Conservation (phyloP, 2,329 filamentous ascomycete species). For the Davidsoniella neocaledoniae region DNA sequence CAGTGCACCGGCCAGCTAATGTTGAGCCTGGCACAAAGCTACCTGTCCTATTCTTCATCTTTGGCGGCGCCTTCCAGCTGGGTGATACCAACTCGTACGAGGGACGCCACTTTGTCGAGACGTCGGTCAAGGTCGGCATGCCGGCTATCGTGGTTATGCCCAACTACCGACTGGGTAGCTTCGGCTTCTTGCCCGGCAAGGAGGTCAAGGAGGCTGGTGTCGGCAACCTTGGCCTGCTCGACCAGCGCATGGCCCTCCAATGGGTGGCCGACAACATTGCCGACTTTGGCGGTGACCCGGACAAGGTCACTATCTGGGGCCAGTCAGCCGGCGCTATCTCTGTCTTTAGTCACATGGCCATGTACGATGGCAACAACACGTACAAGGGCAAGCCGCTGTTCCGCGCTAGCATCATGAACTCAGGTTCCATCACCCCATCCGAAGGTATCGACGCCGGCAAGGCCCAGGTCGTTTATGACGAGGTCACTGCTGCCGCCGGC, state of each 20-base stretch:
- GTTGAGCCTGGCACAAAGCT: slow-evolving; percentile 26
- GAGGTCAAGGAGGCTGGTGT: slow-evolving; percentile 38
- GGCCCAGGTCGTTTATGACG: slow-evolving; percentile 37
- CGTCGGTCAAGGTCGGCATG: slow-evolving; percentile 27
- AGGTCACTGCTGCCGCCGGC: slow-evolving; percentile 32
- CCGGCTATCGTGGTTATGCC: slow-evolving; percentile 46
- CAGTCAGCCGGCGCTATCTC: slow-evolving; percentile 43
- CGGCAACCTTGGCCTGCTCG: slow-evolving; percentile 41
- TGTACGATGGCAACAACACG: slow-evolving; percentile 43
- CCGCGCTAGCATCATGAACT: slow-evolving; percentile 48
- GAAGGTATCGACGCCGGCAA: slow-evolving; percentile 37
- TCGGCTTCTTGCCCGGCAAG: slow-evolving; percentile 42
- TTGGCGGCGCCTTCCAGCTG: slow-evolving; percentile 32
- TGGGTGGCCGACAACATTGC: slow-evolving; percentile 50
- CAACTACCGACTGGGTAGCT: slow-evolving; percentile 47
- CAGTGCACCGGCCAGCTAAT: slow-evolving; percentile 29
- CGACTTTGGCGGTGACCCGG: slow-evolving; percentile 48
- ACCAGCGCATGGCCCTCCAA: slow-evolving; percentile 41
- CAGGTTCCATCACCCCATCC: slow-evolving; percentile 32
- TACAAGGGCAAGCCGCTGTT: slow-evolving; percentile 50
- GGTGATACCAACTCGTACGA: slow-evolving; percentile 23
- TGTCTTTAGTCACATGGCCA: slow-evolving; percentile 42
- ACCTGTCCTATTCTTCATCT: slow-evolving; percentile 42
- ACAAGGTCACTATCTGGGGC: slow-evolving; percentile 49
- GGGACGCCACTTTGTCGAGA: slow-evolving; percentile 20